Base-by-base conservation (phyloP, 257 asterid genomes). In the Fraxinus americana region DNA sequence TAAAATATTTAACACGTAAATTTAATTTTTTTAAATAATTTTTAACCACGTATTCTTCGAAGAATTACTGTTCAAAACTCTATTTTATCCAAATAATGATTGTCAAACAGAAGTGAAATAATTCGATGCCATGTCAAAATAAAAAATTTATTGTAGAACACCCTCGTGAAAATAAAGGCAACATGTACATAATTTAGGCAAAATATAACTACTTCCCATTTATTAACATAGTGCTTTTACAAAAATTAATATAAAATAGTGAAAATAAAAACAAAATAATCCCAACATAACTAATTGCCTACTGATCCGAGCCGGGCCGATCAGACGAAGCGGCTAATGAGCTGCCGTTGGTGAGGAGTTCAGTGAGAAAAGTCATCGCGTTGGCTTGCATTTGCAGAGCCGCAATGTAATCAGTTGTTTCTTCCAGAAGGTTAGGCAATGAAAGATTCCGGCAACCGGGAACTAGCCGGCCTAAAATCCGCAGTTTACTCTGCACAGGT, bases 371-470 rank as follows among this genome's bases (percentile, higher is more conserved):
- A 45, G 2, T 86, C 97, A 93, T 88, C 57, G 98, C 93, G 76
- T 90, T 89, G 84, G 91, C 93, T 89, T 93, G 98, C 98, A 93
- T 93, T 87, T 91, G 88, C 82, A 93, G 73, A 43, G 98, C 98
- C 38, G 94, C 90, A 77, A 93, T 89, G 74, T 93, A 93, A 80
- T 90, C 98, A 12, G 90, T 86, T 12, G 98, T 84, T 80, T 93
- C 98, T 82, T 91, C 98, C 80, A 93, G 90, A 83, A 93, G 96
- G 75, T 82, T 90, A 14, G 98, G 94, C 75, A 93, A 87, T 76
- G 96, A 77, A 4, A 83, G 67, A 77, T 93, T 93, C 91, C 90
- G 86, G 90, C 98, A 93, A 52, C 98, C 98, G 19, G 97, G 98
- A 29, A 93, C 91, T 79, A 93, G 80, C 32, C 92, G 85, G 86